A percentile compares a stretch with the other conserved stretches of the same genome.
phyloP scores from a whole-genome alignment of 2,329 filamentous ascomycete species.

The Aspergillus quadricinctus region DNA sequence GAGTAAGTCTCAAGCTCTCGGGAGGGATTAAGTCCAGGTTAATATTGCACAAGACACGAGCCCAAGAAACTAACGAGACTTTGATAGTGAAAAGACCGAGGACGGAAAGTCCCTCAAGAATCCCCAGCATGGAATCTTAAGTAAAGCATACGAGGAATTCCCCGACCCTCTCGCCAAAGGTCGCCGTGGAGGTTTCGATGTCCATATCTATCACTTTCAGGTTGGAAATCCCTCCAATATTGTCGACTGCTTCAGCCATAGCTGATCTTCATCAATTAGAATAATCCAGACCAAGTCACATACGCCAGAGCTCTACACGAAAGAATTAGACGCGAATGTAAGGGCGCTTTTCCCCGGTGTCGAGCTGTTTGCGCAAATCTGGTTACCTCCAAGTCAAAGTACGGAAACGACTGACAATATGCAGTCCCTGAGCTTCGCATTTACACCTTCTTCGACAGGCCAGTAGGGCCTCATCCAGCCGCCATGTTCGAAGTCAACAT shows the following conservation, averaged over 20 bases:
- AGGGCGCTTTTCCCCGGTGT: conserved; percentile 16
- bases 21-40: neutral
- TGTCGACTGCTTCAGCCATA: neutral
- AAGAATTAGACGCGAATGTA: conserved; percentile 75
- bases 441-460: conserved; percentile 71
- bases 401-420: neutral
- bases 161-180: conserved; percentile 63
- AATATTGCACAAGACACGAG: neutral
- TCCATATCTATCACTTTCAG: conserved; percentile 80
- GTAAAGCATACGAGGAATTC: conserved; percentile 68
- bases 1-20: conserved; percentile 28
- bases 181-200: conserved; percentile 69
- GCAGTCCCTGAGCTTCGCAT: conserved; percentile 79
- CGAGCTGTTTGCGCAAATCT: neutral
- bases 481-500: conserved; percentile 93
- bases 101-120: conserved; percentile 79
- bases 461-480: conserved; percentile 75
- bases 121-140: conserved; percentile 55
- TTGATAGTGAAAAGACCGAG: conserved; percentile 52
- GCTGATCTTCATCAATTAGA: conserved; percentile 29
- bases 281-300: conserved; percentile 56
- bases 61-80: neutral
- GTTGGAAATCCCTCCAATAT: conserved; percentile 15
- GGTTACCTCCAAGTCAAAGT: neutral
- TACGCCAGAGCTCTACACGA: conserved; percentile 73